phyloP scores from a whole-genome alignment of 1,284 basidiomycete genomes.

The Rhodotorula sp. region DNA sequence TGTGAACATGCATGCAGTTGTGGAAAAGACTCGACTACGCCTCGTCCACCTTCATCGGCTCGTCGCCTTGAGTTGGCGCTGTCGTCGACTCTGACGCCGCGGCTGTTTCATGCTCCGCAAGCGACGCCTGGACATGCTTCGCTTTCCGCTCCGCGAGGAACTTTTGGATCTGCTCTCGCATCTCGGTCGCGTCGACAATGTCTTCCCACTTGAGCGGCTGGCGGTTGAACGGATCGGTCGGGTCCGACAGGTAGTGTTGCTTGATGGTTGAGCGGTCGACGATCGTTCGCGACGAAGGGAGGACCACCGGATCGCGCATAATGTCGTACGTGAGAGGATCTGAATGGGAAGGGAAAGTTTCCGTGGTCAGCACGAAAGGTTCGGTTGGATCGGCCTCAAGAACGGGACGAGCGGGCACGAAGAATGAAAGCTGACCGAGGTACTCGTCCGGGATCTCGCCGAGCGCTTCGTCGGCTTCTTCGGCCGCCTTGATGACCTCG shows the following conservation, averaged over 20 bases:
- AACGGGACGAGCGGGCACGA: conserved; percentile 10
- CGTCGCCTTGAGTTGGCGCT: background rate
- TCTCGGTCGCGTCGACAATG: conserved; percentile 41
- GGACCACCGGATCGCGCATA: conserved; percentile 91
- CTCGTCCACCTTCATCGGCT: conserved; percentile 12
- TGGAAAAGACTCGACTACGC: background rate
- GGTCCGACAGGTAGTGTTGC: conserved; percentile 76
- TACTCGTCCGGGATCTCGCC: conserved; percentile 96
- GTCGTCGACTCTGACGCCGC: background rate
- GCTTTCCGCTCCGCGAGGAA: conserved; percentile 29
- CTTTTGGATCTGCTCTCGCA: conserved; percentile 34
- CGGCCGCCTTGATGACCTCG: conserved; percentile 76
- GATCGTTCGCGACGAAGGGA: conserved; percentile 78
- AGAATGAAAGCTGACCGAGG: conserved; percentile 60
- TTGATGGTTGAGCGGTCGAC: conserved; percentile 94
- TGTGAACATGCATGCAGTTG: background rate
- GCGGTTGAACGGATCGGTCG: conserved; percentile 58
- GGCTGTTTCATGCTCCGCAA: background rate
- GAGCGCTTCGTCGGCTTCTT: conserved; percentile 77
- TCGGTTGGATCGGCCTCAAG: background rate
- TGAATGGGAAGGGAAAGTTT: conserved; percentile 46
- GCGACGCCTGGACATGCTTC: background rate
- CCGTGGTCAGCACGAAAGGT: too few species aligned
- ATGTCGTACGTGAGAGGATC: conserved; percentile 90
- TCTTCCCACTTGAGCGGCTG: conserved; percentile 51